Evolutionary conservation across 1,284 basidiomycete species (phyloP).

Genomic region (Tilletia caries): DNA sequence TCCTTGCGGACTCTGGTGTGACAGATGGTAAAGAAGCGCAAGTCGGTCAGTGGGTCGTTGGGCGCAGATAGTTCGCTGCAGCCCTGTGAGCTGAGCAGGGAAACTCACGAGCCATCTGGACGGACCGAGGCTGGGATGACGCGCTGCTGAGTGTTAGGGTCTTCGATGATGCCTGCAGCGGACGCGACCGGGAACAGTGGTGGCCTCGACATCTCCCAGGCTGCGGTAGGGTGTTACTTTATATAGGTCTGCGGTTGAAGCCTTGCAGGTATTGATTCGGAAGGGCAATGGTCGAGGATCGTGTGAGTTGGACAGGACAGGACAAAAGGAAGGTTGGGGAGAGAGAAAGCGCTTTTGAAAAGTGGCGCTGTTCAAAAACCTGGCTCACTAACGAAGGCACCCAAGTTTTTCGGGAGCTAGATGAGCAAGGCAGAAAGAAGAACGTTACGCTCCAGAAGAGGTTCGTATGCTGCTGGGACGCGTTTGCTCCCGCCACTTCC

Average conservation of each 20-base stretch:
- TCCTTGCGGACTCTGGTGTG: constrained; percentile 74
- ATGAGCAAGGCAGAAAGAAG: no score
- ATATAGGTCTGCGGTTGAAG: no score
- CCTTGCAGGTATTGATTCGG: no score
- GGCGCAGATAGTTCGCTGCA: not conserved
- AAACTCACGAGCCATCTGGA: constrained; percentile 80
- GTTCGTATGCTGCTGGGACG: no score
- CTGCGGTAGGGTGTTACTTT: no score
- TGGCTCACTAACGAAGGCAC: no score
- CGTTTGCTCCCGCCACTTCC: no score
- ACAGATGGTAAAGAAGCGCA: not conserved
- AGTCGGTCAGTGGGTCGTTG: no score
- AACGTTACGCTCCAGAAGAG: no score
- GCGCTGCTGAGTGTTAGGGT: constrained; percentile 76
- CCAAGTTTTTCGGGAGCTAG: no score
- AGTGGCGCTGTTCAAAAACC: no score
- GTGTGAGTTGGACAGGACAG: not conserved
- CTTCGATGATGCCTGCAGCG: constrained; percentile 74
- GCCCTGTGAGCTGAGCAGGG: not conserved
- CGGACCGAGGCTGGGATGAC: constrained; percentile 80
- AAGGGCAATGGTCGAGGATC: no score
- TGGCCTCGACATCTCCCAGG: constrained; percentile 66
- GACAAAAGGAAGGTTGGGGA: not conserved
- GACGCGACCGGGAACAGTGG: constrained; percentile 69
- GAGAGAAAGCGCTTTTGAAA: constrained; percentile 20